Percentiles rank a stretch among this genome's conserved stretches.
These are phyloP conservation scores for Tanozyma kutaoensis DNA, from an alignment of 805 yeast genomes.

Conservation along the genomic window DNA sequence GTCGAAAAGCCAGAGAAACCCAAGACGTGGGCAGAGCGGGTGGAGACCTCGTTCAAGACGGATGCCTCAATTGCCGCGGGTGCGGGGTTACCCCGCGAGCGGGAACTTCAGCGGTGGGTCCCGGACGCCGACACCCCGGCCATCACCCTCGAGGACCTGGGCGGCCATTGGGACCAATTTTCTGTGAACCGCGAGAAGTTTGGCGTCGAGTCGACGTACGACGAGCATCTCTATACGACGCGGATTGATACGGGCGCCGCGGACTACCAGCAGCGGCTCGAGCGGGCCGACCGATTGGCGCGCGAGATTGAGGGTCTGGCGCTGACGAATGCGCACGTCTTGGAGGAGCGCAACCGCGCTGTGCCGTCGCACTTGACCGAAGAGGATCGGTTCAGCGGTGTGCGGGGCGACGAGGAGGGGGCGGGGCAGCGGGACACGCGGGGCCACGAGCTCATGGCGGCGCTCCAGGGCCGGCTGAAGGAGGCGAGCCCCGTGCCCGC, in stretches of 20 bases:
- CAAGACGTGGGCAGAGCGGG: not conserved
- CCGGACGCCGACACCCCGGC: conserved; percentile 41
- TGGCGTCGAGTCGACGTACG: conserved; percentile 74
- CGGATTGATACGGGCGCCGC: conserved; percentile 57
- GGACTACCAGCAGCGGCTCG: conserved; percentile 50
- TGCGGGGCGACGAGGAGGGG: conserved; percentile 10
- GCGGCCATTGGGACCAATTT: conserved; percentile 79
- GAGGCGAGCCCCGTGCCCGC: conserved; percentile 7
- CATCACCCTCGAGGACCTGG: conserved; percentile 22
- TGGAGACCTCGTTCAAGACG: conserved; percentile 42
- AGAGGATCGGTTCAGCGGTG: conserved; percentile 94
- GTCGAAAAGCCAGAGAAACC: not conserved
- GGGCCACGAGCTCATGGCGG: conserved; percentile 35
- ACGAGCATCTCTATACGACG: conserved; percentile 83
- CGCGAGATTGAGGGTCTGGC: conserved; percentile 62
- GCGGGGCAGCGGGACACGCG: conserved; percentile 30
- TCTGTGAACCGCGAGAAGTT: conserved; percentile 81
- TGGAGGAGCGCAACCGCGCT: conserved; percentile 77
- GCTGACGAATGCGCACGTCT: conserved; percentile 60
- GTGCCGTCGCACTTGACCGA: conserved; percentile 84
- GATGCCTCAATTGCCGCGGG: conserved; percentile 70
- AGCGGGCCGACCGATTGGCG: conserved; percentile 68
- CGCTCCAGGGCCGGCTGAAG: too few relatives aligned
- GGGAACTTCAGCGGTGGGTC: conserved; percentile 76
- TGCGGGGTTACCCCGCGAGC: conserved; percentile 32